phyloP scores from a whole-genome alignment of 1,284 basidiomycete species.

The Xanthoconium separans region DNA sequence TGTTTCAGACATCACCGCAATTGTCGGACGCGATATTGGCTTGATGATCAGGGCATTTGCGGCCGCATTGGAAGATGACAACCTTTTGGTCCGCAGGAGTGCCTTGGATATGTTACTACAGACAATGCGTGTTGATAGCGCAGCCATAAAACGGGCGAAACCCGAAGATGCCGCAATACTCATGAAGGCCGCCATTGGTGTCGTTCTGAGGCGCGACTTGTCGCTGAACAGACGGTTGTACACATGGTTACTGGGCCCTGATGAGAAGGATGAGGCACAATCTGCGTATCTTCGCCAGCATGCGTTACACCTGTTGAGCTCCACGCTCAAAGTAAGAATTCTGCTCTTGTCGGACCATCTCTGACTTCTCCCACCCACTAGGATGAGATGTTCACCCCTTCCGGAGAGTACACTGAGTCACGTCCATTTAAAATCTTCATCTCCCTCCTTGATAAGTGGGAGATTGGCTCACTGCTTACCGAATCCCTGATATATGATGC shows the following conservation, averaged over 20 bases:
- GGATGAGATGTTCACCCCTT: constrained; percentile 74
- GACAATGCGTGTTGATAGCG: constrained; percentile 71
- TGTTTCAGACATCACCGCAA: constrained; percentile 60
- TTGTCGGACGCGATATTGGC: constrained; percentile 85
- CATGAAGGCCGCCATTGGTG: constrained; percentile 75
- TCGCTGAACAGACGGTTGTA: constrained; percentile 93
- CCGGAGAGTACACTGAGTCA: constrained; percentile 70
- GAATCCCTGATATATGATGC: constrained; percentile 78
- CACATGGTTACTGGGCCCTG: constrained; percentile 87
- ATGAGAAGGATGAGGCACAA: constrained; percentile 75
- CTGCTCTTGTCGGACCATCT: neutral
- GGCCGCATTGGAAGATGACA: constrained; percentile 86
- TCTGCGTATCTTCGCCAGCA: constrained; percentile 68
- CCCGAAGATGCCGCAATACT: constrained; percentile 70
- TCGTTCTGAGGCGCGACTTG: constrained; percentile 89
- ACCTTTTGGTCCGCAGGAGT: constrained; percentile 81
- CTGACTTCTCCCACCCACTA: constrained; percentile 26
- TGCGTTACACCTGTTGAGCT: constrained; percentile 65
- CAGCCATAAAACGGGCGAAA: constrained; percentile 64
- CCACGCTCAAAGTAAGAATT: constrained; percentile 61
- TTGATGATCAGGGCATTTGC: constrained; percentile 92
- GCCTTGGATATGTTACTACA: constrained; percentile 81
- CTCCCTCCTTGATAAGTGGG: constrained; percentile 95
- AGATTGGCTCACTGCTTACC: constrained; percentile 85
- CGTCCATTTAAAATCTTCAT: constrained; percentile 96